These are phyloP conservation scores for Psidium guajava DNA, from an alignment of 345 rosid genomes.

Conservation along the genomic window DNA sequence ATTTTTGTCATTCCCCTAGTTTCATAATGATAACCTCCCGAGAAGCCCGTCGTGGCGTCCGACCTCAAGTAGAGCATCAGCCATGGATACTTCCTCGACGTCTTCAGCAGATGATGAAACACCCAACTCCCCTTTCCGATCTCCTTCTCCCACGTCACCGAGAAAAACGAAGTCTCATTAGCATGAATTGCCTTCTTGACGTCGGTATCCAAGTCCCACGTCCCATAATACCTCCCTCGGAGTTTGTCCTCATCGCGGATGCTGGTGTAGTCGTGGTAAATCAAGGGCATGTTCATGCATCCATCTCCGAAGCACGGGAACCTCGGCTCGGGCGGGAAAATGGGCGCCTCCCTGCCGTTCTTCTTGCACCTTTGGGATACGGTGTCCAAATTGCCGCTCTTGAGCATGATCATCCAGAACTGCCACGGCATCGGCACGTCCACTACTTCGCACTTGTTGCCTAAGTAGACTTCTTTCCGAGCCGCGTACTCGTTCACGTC, in stretches of 20 bases:
- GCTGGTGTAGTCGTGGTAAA: slow-evolving; percentile 48
- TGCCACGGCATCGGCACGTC: slow-evolving; percentile 69
- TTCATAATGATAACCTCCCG: slow-evolving; percentile 65
- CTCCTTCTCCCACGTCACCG: slow-evolving; percentile 68
- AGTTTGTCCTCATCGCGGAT: slow-evolving; percentile 13
- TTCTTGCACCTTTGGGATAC: slow-evolving; percentile 43
- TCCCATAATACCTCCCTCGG: slow-evolving; percentile 63
- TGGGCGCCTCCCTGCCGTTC: slow-evolving; percentile 40
- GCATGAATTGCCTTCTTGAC: background rate
- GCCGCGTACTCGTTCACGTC: slow-evolving; percentile 51
- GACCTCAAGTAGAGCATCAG: slow-evolving; percentile 82
- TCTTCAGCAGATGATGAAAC: slow-evolving; percentile 52
- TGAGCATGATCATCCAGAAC: slow-evolving; percentile 89
- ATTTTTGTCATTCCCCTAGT: slow-evolving; percentile 76
- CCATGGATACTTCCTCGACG: slow-evolving; percentile 72
- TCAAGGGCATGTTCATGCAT: slow-evolving; percentile 74
- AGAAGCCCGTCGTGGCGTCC: slow-evolving; percentile 62
- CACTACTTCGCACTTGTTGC: slow-evolving; percentile 50
- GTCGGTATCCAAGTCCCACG: slow-evolving; percentile 48
- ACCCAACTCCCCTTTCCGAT: slow-evolving; percentile 66
- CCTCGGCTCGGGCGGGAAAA: slow-evolving; percentile 25
- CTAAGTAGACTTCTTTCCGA: slow-evolving; percentile 57
- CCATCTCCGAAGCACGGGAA: slow-evolving; percentile 76
- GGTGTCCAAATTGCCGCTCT: slow-evolving; percentile 80
- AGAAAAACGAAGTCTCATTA: slow-evolving; percentile 30